Conservation (phyloP, 2,329 filamentous ascomycete species). For the Sphaerostilbella broomeana region DNA sequence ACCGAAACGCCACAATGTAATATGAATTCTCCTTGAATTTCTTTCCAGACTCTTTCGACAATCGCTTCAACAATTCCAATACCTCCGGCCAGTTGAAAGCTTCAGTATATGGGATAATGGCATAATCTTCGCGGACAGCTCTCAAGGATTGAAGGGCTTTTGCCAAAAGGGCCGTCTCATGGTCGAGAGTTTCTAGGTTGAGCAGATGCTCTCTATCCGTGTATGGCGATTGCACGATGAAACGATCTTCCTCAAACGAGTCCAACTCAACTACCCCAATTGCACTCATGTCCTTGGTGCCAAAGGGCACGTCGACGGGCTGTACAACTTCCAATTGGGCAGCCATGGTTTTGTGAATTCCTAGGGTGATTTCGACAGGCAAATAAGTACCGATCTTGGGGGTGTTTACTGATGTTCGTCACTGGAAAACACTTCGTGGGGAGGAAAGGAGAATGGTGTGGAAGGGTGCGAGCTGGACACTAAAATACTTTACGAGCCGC, state of each 20-base stretch:
- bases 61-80: constrained; percentile 48
- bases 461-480: background rate
- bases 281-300: constrained; percentile 20
- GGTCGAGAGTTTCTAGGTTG: constrained; percentile 60
- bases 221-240: constrained; percentile 69
- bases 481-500: constrained; percentile 3
- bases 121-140: constrained; percentile 63
- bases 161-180: constrained; percentile 62
- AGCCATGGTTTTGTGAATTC: constrained; percentile 21
- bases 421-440: background rate
- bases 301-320: constrained; percentile 19
- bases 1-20: constrained; percentile 82
- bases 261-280: constrained; percentile 22
- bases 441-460: background rate
- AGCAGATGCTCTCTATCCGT: constrained; percentile 63
- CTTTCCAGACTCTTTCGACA: constrained; percentile 40
- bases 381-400: background rate
- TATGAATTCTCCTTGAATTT: constrained; percentile 59
- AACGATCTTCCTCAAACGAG: constrained; percentile 18
- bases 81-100: constrained; percentile 72
- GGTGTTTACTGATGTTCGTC: too few species aligned
- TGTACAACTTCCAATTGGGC: constrained; percentile 19
- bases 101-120: constrained; percentile 63
- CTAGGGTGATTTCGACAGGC: background rate
- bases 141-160: constrained; percentile 60